phyloP scores from a whole-genome alignment of 2,329 filamentous ascomycete species.

The Neophaeococcomyces aloes region DNA sequence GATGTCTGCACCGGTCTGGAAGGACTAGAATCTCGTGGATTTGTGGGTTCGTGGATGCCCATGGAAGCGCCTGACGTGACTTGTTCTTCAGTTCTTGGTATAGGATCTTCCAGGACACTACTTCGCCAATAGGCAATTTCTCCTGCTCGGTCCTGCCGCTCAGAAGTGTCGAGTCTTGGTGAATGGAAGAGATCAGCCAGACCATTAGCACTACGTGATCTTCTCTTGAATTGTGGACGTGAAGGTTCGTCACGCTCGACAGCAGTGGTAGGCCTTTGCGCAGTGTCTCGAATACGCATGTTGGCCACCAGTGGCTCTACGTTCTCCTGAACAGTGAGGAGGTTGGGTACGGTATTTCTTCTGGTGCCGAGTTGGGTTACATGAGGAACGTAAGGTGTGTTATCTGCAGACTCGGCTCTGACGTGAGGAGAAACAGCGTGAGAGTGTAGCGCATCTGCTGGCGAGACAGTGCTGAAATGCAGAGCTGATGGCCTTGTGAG shows the following conservation, averaged over 20 bases:
- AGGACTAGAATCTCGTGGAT: background rate
- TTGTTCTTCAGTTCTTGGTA: slow-evolving; percentile 8
- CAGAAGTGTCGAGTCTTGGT: slow-evolving; percentile 29
- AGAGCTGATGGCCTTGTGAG: background rate
- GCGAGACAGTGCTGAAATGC: slow-evolving; percentile 4
- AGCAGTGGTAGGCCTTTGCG: slow-evolving; percentile 2
- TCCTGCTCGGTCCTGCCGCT: slow-evolving; percentile 30
- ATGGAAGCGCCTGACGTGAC: background rate
- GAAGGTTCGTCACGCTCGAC: background rate
- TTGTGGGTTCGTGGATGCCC: background rate
- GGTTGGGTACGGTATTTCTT: slow-evolving; percentile 36
- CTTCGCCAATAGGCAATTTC: slow-evolving; percentile 31
- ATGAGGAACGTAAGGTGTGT: background rate
- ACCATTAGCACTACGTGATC: slow-evolving; percentile 36
- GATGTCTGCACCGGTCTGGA: background rate
- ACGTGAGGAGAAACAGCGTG: slow-evolving; percentile 11
- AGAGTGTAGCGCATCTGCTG: slow-evolving; percentile 16
- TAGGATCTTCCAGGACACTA: slow-evolving; percentile 24
- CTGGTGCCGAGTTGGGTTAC: slow-evolving; percentile 14
- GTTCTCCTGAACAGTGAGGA: slow-evolving; percentile 22
- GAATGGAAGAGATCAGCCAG: slow-evolving; percentile 26
- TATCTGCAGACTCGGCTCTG: slow-evolving; percentile 5
- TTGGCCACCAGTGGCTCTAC: background rate
- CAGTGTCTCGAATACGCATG: background rate
- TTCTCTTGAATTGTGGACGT: slow-evolving; percentile 25